Evolutionary conservation across 768 basidiomycete species (phyloP), one percentile per base, ranked within the genome.

Genomic region (Boletus insuetus): DNA sequence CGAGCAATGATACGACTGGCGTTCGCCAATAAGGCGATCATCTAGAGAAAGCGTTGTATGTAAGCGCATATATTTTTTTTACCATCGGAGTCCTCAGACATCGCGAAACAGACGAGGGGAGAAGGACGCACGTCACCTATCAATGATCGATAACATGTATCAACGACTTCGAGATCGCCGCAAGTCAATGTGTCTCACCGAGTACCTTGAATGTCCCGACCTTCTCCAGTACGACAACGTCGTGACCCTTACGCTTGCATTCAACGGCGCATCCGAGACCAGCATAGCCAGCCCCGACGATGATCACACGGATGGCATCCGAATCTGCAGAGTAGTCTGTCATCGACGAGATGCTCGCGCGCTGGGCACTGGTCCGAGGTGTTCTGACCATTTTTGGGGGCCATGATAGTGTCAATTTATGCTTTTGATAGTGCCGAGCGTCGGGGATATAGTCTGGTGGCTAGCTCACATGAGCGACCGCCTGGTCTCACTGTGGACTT

Each of bases 241-340:
- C 53, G 56, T 65, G 65, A 6, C 62, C 67, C 43, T 72, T 62
- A 19, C 63, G 43, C 17, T 61, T 61, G 29, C 59, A 62, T 50
- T 67, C 69, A 40, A 74, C 62, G 12, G 67, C 69, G 44, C 64
- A 66, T 4, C 63, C 63, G 6, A 74, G 53, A 4, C 69, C 72
- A 4, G 57, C 67, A 45, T 63, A 68, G 6, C 69, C 68, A 17
- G 64, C 66, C 19, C 72, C 67, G 17, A 70, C 61, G 43, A 66
- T 38, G 12, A 69, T 55, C 19, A 50, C 37, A 24, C 16, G 44
- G 31, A 39, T 6, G 24, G 10, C 24, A 1, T 34, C 29, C 13
- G 48, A 49, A 20, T 43, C 20, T 32, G 24, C n/a, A 34, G 44
- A 39, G 19, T 6, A 4, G 14, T 34, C 31, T 6, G 22, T 20